Evolutionary conservation across 495 filamentous ascomycete species (phyloP).

Genomic region (Neurospora sp.): DNA sequence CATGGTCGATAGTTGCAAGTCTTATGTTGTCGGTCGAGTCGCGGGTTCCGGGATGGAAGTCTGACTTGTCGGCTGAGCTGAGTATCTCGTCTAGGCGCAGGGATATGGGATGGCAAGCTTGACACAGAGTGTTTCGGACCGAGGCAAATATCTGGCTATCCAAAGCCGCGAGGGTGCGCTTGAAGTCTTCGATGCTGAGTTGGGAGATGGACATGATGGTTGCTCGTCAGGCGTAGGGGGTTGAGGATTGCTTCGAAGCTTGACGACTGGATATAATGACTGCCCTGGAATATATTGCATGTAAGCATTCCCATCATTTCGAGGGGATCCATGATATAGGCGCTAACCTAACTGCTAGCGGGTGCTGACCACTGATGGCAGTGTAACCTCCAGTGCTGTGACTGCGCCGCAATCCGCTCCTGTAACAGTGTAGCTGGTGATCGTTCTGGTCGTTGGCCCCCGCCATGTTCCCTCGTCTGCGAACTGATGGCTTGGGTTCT

Average conservation of each 20-base stretch:
- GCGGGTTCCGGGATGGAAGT: not conserved
- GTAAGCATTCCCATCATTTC: not conserved
- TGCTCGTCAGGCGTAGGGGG: not conserved
- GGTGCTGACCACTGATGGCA: not conserved
- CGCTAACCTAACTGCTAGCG: not conserved
- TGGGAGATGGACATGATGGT: not conserved
- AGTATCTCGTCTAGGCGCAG: not conserved
- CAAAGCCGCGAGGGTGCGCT: not conserved
- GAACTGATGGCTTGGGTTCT: not conserved
- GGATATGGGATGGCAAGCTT: not conserved
- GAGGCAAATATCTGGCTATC: not conserved
- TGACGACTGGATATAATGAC: not conserved
- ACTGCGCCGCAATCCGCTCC: not conserved
- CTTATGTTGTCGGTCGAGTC: not conserved
- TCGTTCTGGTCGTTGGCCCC: not conserved
- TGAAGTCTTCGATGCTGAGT: not conserved
- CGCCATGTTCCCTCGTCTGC: not conserved
- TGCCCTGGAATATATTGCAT: not conserved
- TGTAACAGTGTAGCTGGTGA: not conserved
- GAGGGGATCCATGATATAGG: not conserved
- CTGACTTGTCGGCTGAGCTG: not conserved
- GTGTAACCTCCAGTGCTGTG: not conserved
- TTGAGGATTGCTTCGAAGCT: not conserved
- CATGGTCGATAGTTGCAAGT: not conserved
- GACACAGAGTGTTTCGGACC: not conserved